These are phyloP conservation scores for Globisporangium viniferum DNA, from an alignment of 352 stramenopile species.

Conservation along the genomic window DNA sequence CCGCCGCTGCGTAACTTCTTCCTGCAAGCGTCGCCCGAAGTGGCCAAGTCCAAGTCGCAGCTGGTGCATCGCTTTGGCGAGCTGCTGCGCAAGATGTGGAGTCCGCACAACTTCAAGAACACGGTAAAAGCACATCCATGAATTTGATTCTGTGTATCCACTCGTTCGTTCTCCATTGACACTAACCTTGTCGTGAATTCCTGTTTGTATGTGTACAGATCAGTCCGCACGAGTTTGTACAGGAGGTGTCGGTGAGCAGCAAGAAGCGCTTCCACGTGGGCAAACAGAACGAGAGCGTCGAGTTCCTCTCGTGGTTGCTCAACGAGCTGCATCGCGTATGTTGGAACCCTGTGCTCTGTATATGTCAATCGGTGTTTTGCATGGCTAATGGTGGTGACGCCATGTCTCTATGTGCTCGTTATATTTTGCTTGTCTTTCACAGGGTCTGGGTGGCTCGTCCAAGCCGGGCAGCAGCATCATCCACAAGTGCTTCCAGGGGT, in stretches of 20 bases:
- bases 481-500: conserved; percentile 95
- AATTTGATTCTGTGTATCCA: not conserved
- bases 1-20: conserved; percentile 96
- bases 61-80: conserved; percentile 94
- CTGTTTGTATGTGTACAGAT: conserved; percentile 40
- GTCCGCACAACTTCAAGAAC: conserved; percentile 97
- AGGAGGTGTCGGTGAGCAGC: conserved; percentile 93
- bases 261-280: conserved; percentile 97
- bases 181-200: not conserved
- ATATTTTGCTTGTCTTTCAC: not conserved
- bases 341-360: not conserved
- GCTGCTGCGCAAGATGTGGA: conserved; percentile 98
- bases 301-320: conserved; percentile 97
- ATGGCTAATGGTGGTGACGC: not conserved
- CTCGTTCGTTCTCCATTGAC: not conserved
- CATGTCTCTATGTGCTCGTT: not conserved
- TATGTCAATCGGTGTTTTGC: not conserved
- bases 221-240: conserved; percentile 96
- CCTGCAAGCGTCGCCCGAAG: conserved; percentile 50
- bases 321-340: conserved; percentile 91
- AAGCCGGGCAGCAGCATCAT: conserved; percentile 92
- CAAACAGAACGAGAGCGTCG: conserved; percentile 91
- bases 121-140: conserved; percentile 50
- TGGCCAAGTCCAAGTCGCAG: conserved; percentile 64
- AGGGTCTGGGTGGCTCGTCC: conserved; percentile 79